phyloP scores from a whole-genome alignment of 2,329 filamentous ascomycete genomes.

The Aspergillus viridinutans region DNA sequence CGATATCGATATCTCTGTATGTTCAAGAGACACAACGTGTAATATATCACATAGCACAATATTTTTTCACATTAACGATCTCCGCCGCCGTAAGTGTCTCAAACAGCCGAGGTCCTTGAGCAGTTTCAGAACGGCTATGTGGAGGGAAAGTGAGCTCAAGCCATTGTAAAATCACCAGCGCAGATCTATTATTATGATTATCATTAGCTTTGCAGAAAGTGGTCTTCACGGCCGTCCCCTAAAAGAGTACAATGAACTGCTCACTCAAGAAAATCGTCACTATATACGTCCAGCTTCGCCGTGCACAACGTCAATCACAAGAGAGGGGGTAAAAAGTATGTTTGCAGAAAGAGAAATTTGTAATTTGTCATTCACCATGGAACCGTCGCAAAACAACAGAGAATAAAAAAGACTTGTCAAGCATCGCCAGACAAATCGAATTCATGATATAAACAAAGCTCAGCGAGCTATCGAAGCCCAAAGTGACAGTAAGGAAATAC shows the following conservation, averaged over 20 bases:
- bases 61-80: background rate
- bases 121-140: background rate
- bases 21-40: background rate
- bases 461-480: background rate
- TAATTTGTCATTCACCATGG: constrained; percentile 5
- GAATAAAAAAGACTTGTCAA: background rate
- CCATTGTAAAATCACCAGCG: constrained; percentile 1
- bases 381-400: background rate
- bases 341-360: constrained; percentile 3
- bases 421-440: background rate
- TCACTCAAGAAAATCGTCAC: constrained; percentile 10
- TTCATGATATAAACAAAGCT: constrained; percentile 13
- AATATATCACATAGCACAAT: background rate
- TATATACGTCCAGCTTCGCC: constrained; percentile 13
- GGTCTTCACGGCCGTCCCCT: background rate
- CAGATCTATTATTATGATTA: constrained; percentile 13
- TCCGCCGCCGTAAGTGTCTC: background rate
- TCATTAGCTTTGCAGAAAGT: background rate
- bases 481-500: background rate
- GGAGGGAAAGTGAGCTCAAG: constrained; percentile 5
- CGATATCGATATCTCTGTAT: background rate
- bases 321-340: constrained; percentile 4
- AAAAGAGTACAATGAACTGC: constrained; percentile 1
- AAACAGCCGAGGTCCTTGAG: background rate
- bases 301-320: constrained; percentile 8